These are phyloP conservation scores for Ecytonucleospora hepatopenaei DNA, from an alignment of 371 early-diverging fungal species.

Conservation along the genomic window DNA sequence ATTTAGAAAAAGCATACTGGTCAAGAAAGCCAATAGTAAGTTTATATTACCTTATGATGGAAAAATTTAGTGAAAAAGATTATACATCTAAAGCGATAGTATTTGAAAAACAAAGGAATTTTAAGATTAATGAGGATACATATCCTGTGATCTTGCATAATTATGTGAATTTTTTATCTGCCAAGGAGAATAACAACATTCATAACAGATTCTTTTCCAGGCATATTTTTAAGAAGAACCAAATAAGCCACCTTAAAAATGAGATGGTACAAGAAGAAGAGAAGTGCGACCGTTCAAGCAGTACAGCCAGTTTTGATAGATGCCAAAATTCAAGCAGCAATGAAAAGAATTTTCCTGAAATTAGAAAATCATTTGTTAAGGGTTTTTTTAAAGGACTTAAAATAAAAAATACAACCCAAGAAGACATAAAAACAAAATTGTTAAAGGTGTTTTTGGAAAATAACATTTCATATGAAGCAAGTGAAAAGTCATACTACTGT, in stretches of 20 bases:
- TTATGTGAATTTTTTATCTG: constrained; percentile 39
- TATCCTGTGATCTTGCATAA: constrained; percentile 16
- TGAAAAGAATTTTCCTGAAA: constrained; percentile 12
- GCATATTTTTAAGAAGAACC: constrained; percentile 19
- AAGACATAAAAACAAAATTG: constrained; percentile 42
- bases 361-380: constrained; percentile 37
- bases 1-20: constrained; percentile 27
- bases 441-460: constrained; percentile 33
- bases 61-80: constrained; percentile 14
- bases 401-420: constrained; percentile 28
- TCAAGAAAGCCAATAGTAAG: constrained; percentile 38
- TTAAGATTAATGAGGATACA: not conserved
- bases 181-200: not conserved
- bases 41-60: constrained; percentile 38
- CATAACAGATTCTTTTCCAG: constrained; percentile 23
- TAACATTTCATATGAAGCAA: constrained; percentile 26
- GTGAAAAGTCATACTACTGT: constrained; percentile 43
- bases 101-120: not conserved
- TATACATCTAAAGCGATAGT: not conserved
- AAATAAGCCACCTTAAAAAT: no score
- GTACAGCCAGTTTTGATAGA: no score
- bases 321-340: not conserved
- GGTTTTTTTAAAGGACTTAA: constrained; percentile 47
- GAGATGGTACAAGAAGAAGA: no score
- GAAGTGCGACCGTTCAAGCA: no score